Evolutionary conservation across 257 asterid genomes (phyloP).

Genomic region (Solanum chmielewskii): DNA sequence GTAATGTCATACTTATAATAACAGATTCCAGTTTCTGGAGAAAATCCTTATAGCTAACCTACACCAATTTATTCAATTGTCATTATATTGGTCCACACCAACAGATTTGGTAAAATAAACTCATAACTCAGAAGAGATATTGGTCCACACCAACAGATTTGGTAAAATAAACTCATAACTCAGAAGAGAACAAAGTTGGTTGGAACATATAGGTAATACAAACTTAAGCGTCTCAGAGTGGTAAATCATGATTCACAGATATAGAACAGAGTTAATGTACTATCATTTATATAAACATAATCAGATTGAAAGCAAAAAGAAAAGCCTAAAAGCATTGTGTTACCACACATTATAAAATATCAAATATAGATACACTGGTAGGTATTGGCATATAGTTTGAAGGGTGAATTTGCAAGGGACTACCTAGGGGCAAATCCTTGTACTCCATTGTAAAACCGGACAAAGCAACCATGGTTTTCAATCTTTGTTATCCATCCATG

Average conservation of each 20-base stretch:
- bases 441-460: conserved; percentile 93
- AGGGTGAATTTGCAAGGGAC: neutral
- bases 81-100: neutral
- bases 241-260: neutral
- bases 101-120: neutral
- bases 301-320: neutral
- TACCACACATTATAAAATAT: neutral
- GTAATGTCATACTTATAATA: neutral
- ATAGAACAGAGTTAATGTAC: neutral
- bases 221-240: neutral
- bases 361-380: neutral
- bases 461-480: conserved; percentile 94
- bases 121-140: neutral
- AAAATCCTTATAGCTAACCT: neutral
- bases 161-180: neutral
- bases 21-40: neutral
- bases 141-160: neutral
- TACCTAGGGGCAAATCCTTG: conserved; percentile 94
- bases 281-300: neutral
- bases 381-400: neutral
- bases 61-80: neutral
- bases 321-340: neutral
- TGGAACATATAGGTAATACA: neutral
- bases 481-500: conserved; percentile 98
- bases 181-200: neutral